Evolutionary conservation across 2,329 filamentous ascomycete species (phyloP), one percentile per base, ranked within the genome.

Genomic region (Tolypocladium pustulatum): DNA sequence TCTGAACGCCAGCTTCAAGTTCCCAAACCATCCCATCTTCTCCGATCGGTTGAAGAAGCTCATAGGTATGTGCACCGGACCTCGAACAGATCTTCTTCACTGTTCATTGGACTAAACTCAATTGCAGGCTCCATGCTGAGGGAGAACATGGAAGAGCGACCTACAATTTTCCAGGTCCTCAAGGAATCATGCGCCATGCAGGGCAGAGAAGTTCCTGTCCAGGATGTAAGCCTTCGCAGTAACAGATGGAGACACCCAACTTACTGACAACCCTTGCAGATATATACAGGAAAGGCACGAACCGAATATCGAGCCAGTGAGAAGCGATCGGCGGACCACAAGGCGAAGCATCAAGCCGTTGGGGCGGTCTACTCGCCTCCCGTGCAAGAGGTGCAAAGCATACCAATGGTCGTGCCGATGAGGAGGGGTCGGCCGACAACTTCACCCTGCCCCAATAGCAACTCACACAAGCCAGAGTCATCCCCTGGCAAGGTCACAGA

Each of bases 341-440:
- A 81, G 59, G 68, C 78, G 76, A 83, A 36, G 83, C 87, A 6
- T 79, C 85, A 46, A 51, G 51, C 49, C 37, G 85, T 96, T 37
- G 91, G 93, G 10, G 87, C 93, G 13, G 86, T 91, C 20, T 93
- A 93, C 67, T 84, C 90, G 7, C 85, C 89, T n/a, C 85, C 88
- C 2, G 76, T 84, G 32, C 84, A 88, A 58, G 82, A 88, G 64
- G 83, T 88, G 57, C 84, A 88, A 64, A 77, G 81, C 10, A 86
- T 97, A 58, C 94, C 94, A 10, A 91, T 97, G 30, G 91, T 99
- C 61, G 86, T 89, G 41, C 94, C 93, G 0, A 97, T 97, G 94
- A 84, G 94, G 61, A 83, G 94, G 74, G 94, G 94, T 4, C 89
- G 91, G 22, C 74, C 78, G 30, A 72, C 71, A 6, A 68, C 76